Base-by-base conservation (phyloP, 2,329 filamentous ascomycete genomes). In the Scorias spongiosa region DNA sequence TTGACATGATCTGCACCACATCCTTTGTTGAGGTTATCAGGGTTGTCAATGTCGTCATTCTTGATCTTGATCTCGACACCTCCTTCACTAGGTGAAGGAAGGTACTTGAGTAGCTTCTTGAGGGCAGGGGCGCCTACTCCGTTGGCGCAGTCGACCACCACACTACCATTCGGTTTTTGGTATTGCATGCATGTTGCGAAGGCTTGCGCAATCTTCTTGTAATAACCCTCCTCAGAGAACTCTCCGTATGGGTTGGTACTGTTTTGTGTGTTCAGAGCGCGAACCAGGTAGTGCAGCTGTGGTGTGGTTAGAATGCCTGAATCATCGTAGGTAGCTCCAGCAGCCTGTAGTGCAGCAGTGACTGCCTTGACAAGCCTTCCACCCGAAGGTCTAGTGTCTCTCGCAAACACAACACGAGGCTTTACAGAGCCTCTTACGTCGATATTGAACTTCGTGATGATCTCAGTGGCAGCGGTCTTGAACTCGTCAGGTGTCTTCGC, bases 1-100 rank as follows among this genome's bases (percentile, higher is more conserved):
- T 98, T 98, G 65, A 98, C 91, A 55, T 78, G 96, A 66, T 98
- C 91, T 58, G 91, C 91, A 63, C 91, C 91, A 59, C 84, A 93
- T 78, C 93, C 54, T 20, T 84, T 76, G 65, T 98, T 98, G 53
- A 98, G 70, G 44, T 81, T 76, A 60, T 94, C 87, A 2, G 89
- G 84, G 51, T 87, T 83, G 54, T 94, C 76, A 28, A 95, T 85
- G 62, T 94, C 84, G 63, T 96, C 88, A 56, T 96, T 96, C 64
- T 89, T 76, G 42, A 96, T 76, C 62, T 81, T 85, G 66, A 93
- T 81, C 45, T 93, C 78, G 43, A 95, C 67, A 17, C 75, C 75
- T 40, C 80, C 78, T 29, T 40, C 42, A 45, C 70, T 65, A 32
- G 77, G 74, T 49, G 75, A 66, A 45, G 84, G 81, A 42, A 96